Percentiles rank a stretch among this genome's conserved stretches.
Conservation (phyloP, 2,329 filamentous ascomycete genomes). For the Raffaelea deltoideospora region DNA sequence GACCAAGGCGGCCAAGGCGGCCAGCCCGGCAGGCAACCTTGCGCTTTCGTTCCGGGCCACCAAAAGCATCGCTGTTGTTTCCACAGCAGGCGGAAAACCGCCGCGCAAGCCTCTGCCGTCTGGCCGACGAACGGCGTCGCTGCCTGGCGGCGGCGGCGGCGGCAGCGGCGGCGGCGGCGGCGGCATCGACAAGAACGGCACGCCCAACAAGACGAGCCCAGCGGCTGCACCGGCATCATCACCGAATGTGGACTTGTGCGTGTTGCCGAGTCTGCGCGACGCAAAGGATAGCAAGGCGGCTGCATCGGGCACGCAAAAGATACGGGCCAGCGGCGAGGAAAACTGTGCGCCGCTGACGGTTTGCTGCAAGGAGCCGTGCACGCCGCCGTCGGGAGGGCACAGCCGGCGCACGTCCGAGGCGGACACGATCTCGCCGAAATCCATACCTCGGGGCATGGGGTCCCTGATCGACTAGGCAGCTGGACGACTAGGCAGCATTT, state of each 20-base stretch:
- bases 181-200: too few species aligned
- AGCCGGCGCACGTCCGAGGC: constrained; percentile 4
- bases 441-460: not conserved
- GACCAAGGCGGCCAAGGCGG: constrained; percentile 13
- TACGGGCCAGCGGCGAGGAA: constrained; percentile 1
- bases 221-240: too few species aligned
- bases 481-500: too few species aligned
- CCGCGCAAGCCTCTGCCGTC: constrained; percentile 2
- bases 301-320: not conserved
- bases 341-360: not conserved
- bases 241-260: not conserved
- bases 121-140: not conserved
- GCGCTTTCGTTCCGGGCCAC: constrained; percentile 29
- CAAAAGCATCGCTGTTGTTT: constrained; percentile 19
- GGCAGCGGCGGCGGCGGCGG: too few species aligned
- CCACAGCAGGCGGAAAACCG: constrained; percentile 2
- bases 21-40: constrained; percentile 9
- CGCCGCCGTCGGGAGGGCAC: not conserved
- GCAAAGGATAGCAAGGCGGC: not conserved
- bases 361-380: not conserved
- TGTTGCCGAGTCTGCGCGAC: constrained; percentile 4
- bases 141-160: too few species aligned
- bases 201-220: too few species aligned
- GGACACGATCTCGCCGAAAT: not conserved
- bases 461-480: too few species aligned